Base-by-base conservation (phyloP, 345 rosid genomes). In the Mercurialis annua region DNA sequence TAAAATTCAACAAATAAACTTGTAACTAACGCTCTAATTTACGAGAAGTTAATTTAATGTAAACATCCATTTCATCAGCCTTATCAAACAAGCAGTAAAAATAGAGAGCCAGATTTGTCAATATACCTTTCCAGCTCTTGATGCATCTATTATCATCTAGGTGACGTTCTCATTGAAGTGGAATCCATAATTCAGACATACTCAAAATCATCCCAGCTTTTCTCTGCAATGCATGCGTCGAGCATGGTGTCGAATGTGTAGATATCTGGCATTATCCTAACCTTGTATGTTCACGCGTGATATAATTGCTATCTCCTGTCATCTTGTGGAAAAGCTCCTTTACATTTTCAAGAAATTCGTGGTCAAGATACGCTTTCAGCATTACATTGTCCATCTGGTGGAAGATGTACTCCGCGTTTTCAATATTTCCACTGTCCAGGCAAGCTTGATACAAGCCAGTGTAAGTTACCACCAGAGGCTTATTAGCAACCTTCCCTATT, bases 371-470 rank as follows among this genome's bases (percentile, higher is more conserved):
- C 27, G 86, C 98, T 81, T 87, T 93, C 56, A 93, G 65, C 92
- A 89, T 82, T 71, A 90, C 78, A 77, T 93, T 93, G 81, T 78
- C 83, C 96, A 93, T 90, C 68, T 86, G 81, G 68, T 79, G 73
- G 71, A 87, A 90, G 74, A 93, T 79, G 65, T 79, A 78, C 11
- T 72, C 62, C 14, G 87, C 94, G 49, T 81, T 73, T 71, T 87
- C 76, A 65, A 86, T 78, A 66, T 77, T 73, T 78, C 92, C 94
- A 24, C 85, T 64, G 66, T 93, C 92, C 68, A 90, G 29, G 77
- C 97, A 90, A 58, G 90, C 91, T 87, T 93, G 96, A 68, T 89
- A 83, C 75, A 93, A 66, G 68, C 98, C 96, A 44, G 97, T 93
- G 81, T 85, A 90, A 46, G 91, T 84, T 77, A 90, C 94, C 50